Percentiles rank a stretch among this genome's conserved stretches.
phyloP scores from a whole-genome alignment of 176 grass and related monocot genomes.

The Oryza australiensis region DNA sequence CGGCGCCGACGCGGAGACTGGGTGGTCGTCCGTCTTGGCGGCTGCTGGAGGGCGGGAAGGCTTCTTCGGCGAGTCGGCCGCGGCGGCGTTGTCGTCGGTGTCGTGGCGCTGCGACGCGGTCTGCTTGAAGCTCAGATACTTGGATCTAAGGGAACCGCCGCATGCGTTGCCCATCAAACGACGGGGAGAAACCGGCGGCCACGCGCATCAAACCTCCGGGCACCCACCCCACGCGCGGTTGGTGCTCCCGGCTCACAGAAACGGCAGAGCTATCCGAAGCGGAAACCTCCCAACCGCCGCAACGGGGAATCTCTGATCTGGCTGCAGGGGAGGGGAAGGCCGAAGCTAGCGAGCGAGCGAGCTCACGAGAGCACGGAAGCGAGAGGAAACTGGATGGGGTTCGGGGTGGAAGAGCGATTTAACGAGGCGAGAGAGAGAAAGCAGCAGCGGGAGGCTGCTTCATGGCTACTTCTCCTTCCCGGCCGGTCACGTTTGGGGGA shows the following conservation, averaged over 20 bases:
- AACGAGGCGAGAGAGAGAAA: constrained; percentile 18
- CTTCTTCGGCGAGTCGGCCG: constrained; percentile 52
- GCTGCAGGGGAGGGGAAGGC: not conserved
- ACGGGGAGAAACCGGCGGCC: constrained; percentile 36
- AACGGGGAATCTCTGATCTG: constrained; percentile 27
- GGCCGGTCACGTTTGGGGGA: constrained; percentile 37
- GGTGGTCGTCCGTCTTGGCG: constrained; percentile 40
- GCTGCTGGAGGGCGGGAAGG: constrained; percentile 21
- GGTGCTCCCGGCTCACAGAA: not conserved
- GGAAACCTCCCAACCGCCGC: not conserved
- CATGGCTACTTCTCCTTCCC: constrained; percentile 49
- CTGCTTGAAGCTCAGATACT: constrained; percentile 56
- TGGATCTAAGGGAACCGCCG: constrained; percentile 73
- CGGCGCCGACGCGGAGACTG: constrained; percentile 19
- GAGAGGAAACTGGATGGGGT: constrained; percentile 3
- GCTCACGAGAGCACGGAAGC: not conserved
- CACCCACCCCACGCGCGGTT: not conserved
- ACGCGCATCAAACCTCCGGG: constrained; percentile 34
- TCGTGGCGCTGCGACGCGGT: constrained; percentile 45
- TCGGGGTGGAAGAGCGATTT: constrained; percentile 21
- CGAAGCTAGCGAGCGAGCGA: not conserved
- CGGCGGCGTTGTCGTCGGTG: constrained; percentile 33
- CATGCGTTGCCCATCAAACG: constrained; percentile 99
- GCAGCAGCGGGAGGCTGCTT: constrained; percentile 18
- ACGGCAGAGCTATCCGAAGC: not conserved